phyloP scores from a whole-genome alignment of 2,329 filamentous ascomycete species.

The Ceratocystis destructans region DNA sequence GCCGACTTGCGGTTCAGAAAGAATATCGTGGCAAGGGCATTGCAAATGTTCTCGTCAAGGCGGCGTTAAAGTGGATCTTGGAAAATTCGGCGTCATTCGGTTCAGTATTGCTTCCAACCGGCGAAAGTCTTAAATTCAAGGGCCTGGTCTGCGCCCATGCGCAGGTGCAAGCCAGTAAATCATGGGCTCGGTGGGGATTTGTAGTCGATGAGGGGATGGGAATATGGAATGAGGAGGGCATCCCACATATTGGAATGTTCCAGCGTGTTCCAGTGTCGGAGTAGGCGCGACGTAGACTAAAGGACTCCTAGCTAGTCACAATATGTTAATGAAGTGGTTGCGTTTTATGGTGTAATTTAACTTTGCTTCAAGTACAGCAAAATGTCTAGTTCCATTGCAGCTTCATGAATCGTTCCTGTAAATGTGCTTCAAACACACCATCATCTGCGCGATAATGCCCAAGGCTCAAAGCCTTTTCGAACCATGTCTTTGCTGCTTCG shows the following conservation, averaged over 20 bases:
- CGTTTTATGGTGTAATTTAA: background rate
- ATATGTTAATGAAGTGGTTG: no score
- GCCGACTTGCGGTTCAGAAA: constrained; percentile 56
- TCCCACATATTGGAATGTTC: constrained; percentile 77
- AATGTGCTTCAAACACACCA: constrained; percentile 31
- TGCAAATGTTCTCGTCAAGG: constrained; percentile 50
- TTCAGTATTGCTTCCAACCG: constrained; percentile 27
- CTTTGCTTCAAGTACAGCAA: background rate
- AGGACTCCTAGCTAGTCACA: no score
- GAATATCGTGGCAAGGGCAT: constrained; percentile 53
- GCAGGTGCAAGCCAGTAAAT: constrained; percentile 48
- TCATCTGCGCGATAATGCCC: constrained; percentile 45
- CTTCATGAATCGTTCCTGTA: constrained; percentile 34
- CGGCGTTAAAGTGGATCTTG: constrained; percentile 53
- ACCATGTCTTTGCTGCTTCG: constrained; percentile 45
- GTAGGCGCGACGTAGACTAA: background rate
- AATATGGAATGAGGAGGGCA: constrained; percentile 70
- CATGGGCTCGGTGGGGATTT: constrained; percentile 65
- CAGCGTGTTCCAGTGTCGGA: constrained; percentile 30
- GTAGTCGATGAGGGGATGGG: constrained; percentile 58
- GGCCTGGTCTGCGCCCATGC: constrained; percentile 71
- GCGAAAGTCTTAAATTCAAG: constrained; percentile 34
- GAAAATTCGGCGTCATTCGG: constrained; percentile 42
- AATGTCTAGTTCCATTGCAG: constrained; percentile 25
- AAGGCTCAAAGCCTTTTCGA: constrained; percentile 46